Conservation (phyloP, 2,329 filamentous ascomycete species). For the Venturia nashicola region DNA sequence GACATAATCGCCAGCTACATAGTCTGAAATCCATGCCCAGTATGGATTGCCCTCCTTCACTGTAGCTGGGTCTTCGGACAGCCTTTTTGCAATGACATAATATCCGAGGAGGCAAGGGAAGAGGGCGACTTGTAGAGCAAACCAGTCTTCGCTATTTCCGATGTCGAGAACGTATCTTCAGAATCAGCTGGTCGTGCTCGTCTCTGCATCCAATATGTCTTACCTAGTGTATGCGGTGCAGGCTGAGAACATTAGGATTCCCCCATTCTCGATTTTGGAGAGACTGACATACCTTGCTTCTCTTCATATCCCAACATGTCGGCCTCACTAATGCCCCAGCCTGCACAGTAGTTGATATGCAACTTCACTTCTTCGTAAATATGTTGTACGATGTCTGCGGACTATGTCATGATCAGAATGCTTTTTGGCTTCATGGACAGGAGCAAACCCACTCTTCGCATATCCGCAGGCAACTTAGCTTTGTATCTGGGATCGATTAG, state of each 20-base stretch:
- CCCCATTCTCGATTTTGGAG: background rate
- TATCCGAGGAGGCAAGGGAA: slow-evolving; percentile 88
- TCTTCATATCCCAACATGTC: slow-evolving; percentile 66
- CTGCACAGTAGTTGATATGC: slow-evolving; percentile 70
- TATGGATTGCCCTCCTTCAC: slow-evolving; percentile 57
- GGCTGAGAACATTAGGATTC: slow-evolving; percentile 28
- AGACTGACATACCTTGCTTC: slow-evolving; percentile 45
- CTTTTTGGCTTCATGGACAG: too few species aligned
- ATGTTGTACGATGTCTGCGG: slow-evolving; percentile 60
- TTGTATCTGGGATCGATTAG: slow-evolving; percentile 46
- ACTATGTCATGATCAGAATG: slow-evolving; percentile 25
- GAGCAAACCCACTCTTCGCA: slow-evolving; percentile 45
- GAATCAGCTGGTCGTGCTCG: slow-evolving; percentile 23
- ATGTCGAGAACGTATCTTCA: slow-evolving; percentile 66
- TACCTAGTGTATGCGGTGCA: slow-evolving; percentile 63
- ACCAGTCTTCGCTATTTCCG: slow-evolving; percentile 76
- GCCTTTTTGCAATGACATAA: slow-evolving; percentile 60
- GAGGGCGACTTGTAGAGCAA: slow-evolving; percentile 73
- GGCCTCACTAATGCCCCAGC: slow-evolving; percentile 62
- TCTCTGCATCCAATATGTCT: slow-evolving; percentile 10
- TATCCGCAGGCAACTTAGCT: slow-evolving; percentile 58
- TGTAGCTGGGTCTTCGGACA: slow-evolving; percentile 52
- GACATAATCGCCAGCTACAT: slow-evolving; percentile 67
- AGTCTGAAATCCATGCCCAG: slow-evolving; percentile 87
- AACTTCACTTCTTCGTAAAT: slow-evolving; percentile 70